A percentile compares a stretch with the other conserved stretches of the same genome.
phyloP scores from a whole-genome alignment of 1,284 basidiomycete genomes.

The Malassezia yamatoensis region DNA sequence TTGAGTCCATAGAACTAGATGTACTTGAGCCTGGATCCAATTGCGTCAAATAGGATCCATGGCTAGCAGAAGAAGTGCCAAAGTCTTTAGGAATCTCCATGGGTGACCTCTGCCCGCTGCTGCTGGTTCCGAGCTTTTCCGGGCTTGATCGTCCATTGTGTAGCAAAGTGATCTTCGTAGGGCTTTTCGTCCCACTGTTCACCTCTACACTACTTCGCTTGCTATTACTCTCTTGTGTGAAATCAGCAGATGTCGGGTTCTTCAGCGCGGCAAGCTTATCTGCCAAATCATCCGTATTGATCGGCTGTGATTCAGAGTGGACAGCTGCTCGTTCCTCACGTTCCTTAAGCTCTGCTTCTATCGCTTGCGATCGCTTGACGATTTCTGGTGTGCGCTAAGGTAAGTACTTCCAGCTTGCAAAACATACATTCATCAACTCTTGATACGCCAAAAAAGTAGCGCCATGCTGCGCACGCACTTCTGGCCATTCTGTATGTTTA shows the following conservation, averaged over 20 bases:
- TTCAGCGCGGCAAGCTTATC: not conserved
- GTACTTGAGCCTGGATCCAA: too few species aligned
- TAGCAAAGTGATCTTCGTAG: not conserved
- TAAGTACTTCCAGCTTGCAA: not conserved
- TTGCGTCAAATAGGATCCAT: too few species aligned
- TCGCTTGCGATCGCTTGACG: constrained; percentile 31
- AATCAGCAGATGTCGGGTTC: not conserved
- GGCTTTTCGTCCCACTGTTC: not conserved
- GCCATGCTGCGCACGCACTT: constrained; percentile 25
- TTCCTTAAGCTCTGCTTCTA: constrained; percentile 32
- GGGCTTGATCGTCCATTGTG: not conserved
- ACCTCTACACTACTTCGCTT: not conserved
- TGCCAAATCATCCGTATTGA: not conserved
- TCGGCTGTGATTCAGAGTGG: not conserved
- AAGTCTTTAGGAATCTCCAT: too few species aligned
- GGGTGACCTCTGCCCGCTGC: too few species aligned
- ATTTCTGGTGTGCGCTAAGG: constrained; percentile 28
- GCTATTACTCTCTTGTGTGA: not conserved
- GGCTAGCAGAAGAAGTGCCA: too few species aligned
- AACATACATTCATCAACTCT: constrained; percentile 33
- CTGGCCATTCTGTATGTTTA: constrained; percentile 42
- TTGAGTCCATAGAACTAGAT: too few species aligned
- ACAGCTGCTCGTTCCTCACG: constrained; percentile 24
- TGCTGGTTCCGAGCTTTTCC: not conserved
- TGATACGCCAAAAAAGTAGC: constrained; percentile 37